A percentile compares a stretch with the other conserved stretches of the same genome.
Evolutionary conservation across 345 rosid genomes (phyloP).

Genomic region (Toxicodendron radicans): DNA sequence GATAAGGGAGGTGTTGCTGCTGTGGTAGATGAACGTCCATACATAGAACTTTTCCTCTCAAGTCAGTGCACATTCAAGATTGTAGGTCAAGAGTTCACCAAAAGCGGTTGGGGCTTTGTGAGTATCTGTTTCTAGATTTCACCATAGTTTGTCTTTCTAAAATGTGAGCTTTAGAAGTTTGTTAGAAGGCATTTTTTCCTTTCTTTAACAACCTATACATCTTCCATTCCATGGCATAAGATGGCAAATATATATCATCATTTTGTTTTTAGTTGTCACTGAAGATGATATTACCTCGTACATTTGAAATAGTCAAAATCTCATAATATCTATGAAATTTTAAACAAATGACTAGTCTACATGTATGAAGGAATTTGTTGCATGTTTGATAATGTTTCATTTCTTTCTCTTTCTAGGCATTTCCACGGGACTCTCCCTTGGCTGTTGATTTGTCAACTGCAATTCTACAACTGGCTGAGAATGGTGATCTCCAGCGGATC

Average conservation of each 20-base stretch:
- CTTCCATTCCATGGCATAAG: background rate
- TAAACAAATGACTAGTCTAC: background rate
- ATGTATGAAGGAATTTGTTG: background rate
- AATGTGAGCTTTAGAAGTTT: background rate
- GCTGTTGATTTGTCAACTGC: slow-evolving; percentile 86
- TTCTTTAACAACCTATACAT: background rate
- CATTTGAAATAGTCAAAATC: too few relatives aligned
- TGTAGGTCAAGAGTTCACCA: slow-evolving; percentile 83
- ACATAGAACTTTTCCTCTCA: slow-evolving; percentile 75
- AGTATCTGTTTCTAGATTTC: slow-evolving; percentile 34
- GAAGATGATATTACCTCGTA: background rate
- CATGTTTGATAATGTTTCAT: background rate
- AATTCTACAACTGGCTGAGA: slow-evolving; percentile 78
- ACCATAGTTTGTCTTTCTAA: background rate
- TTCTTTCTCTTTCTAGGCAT: slow-evolving; percentile 48
- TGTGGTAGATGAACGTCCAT: slow-evolving; percentile 81
- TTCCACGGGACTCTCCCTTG: slow-evolving; percentile 89
- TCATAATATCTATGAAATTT: too few relatives aligned
- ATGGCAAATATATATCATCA: too few relatives aligned
- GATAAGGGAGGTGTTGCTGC: slow-evolving; percentile 86
- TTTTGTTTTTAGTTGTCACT: too few relatives aligned
- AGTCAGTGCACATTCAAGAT: slow-evolving; percentile 71
- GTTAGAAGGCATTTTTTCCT: background rate
- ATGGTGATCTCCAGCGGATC: slow-evolving; percentile 89
- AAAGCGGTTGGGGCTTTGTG: slow-evolving; percentile 94